Base-by-base conservation (phyloP, 306 rosid genomes). In the Castanospermum australe region DNA sequence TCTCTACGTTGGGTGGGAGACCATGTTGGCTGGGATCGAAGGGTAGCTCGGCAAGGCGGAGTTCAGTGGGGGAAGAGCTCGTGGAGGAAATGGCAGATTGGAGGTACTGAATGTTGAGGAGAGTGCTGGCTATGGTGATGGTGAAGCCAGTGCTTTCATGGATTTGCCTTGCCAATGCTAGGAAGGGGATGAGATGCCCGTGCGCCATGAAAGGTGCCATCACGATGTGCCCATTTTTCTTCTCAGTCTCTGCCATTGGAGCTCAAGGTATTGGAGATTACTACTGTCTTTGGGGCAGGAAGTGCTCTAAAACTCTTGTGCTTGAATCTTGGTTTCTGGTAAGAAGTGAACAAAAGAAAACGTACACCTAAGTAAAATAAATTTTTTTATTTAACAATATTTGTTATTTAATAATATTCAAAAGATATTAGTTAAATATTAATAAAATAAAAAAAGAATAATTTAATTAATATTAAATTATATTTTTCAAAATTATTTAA, bases 131-230 rank as follows among this genome's bases (percentile, higher is more conserved):
- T 22, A 88, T 86, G 85, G 93, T 89, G 82, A 90, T 39, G 56
- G 76, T 76, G 86, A 87, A 81, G 69, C 15, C 25, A 1, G 86
- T 72, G 24, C 20, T 83, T 41, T 77, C 71, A 10, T 81, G 92
- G 77, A 93, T 87, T 72, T 73, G 77, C 6, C 83, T 87, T 52
- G 95, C 95, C 2, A 91, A 78, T 24, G 84, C 85, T 0, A 93
- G 60, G 71, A 88, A 93, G 21, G 97, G 98, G 8, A 87, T 91
- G 41, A 88, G 83, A 84, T 93, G 98, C 9, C 98, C 98, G 6
- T 88, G 92, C 7, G 91, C 98, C 87, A 91, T 79, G 78, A 78
- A 86, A 6, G 95, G 98, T 6, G 73, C 65, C 98, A 93, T 88
- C 8, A 93, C 90, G 0, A 93, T 86, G 76, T 86, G 88, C 1